phyloP scores from a whole-genome alignment of 2,329 filamentous ascomycete genomes.

The Trichophyton equinum region DNA sequence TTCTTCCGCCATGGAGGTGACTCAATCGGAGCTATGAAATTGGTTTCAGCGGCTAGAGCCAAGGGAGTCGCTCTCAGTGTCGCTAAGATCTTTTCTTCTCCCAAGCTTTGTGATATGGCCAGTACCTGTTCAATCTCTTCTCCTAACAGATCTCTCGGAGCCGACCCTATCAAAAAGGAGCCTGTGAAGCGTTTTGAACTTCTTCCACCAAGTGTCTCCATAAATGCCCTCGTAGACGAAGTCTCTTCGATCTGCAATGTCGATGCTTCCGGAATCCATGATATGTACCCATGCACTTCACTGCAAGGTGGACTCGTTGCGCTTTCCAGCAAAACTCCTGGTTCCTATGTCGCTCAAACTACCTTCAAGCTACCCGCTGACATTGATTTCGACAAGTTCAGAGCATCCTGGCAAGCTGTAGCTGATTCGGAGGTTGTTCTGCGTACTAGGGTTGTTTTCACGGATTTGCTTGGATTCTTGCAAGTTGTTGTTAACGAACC shows the following conservation, averaged over 20 bases:
- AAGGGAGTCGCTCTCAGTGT: conserved; percentile 31
- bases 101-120: conserved; percentile 34
- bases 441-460: conserved; percentile 28
- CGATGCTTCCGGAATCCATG: conserved; percentile 20
- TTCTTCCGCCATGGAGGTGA: conserved; percentile 39
- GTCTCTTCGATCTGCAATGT: conserved; percentile 15
- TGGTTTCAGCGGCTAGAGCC: conserved; percentile 31
- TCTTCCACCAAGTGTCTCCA: conserved; percentile 16
- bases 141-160: conserved; percentile 5
- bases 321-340: conserved; percentile 26
- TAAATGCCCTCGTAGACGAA: conserved; percentile 14
- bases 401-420: conserved; percentile 27
- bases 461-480: conserved; percentile 16
- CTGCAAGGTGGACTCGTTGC: conserved; percentile 33
- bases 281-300: conserved; percentile 31
- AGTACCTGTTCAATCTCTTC: conserved; percentile 6
- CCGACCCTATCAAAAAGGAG: conserved; percentile 5
- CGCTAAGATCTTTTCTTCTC: conserved; percentile 33
- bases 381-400: conserved; percentile 26
- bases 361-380: conserved; percentile 20
- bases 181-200: conserved; percentile 20
- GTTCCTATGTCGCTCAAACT: conserved; percentile 31
- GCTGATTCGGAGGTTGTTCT: conserved; percentile 27
- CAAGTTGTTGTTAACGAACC: conserved; percentile 20
- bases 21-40: conserved; percentile 37